phyloP scores from a whole-genome alignment of 192 early-diverging fungal species.

The Entomortierella lignicola region DNA sequence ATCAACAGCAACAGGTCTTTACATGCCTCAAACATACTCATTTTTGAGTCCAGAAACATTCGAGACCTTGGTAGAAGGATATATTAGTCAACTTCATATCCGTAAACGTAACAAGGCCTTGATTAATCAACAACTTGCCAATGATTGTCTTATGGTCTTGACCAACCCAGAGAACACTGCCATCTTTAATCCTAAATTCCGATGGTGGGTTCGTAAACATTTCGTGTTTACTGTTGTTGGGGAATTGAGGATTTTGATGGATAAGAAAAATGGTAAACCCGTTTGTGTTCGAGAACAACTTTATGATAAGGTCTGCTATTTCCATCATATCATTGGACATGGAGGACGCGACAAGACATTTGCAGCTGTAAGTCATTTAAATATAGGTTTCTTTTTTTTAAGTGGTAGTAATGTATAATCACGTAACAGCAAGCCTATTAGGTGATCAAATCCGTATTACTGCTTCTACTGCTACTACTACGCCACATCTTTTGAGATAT shows the following conservation, averaged over 20 bases:
- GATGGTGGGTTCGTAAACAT: constrained; percentile 54
- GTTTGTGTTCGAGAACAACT: constrained; percentile 49
- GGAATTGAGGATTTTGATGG: constrained; percentile 49
- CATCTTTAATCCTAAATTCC: constrained; percentile 50
- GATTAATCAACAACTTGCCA: constrained; percentile 52
- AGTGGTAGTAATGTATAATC: too few relatives aligned
- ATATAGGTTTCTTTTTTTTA: not conserved
- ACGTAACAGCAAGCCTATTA: too few relatives aligned
- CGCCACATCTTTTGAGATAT: too few relatives aligned
- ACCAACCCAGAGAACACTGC: constrained; percentile 53
- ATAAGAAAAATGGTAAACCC: constrained; percentile 53
- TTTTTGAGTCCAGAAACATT: constrained; percentile 50
- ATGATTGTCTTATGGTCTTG: constrained; percentile 52
- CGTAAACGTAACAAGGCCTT: constrained; percentile 53
- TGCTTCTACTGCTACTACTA: too few relatives aligned
- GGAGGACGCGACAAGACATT: constrained; percentile 56
- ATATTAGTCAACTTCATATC: constrained; percentile 50
- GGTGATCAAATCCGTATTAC: too few relatives aligned
- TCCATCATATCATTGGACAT: constrained; percentile 53
- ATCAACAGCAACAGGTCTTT: constrained; percentile 22
- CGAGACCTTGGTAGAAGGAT: constrained; percentile 50
- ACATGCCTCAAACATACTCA: constrained; percentile 45
- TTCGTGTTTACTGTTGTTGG: constrained; percentile 52
- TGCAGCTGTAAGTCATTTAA: constrained; percentile 44
- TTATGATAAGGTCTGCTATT: constrained; percentile 53